Evolutionary conservation across 1,284 basidiomycete species (phyloP), one percentile per base, ranked within the genome.

Genomic region (Irpex lacteus): DNA sequence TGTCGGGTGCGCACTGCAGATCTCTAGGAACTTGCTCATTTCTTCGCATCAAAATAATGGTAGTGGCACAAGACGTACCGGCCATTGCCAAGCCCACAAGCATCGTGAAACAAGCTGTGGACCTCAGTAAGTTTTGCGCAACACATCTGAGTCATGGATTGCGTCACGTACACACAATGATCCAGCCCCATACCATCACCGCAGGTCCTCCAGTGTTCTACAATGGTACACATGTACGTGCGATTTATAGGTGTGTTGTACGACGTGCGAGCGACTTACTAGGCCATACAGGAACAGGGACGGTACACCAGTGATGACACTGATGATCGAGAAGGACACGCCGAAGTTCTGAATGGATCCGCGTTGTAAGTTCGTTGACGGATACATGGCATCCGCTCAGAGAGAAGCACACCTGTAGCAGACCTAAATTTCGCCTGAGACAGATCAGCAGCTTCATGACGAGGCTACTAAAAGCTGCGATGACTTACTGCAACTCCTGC

Each of bases 181-280:
- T 74, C 85, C 87, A 92, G 18, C 89, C 89, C 86, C 86, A 89
- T 0, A 88, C 85, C 88, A 90, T 90, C 2, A 89, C 87, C 1
- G 80, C 88, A 0, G 88, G 89, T 4, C 90, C 90, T 40, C 90
- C 90, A 0, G 88, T 91, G 58, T 84, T 88, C 84, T 88, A 58
- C 52, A 58, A 61, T 13, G 60, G 47, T 4, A 66, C 66, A 47
- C 37, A 40, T 26, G 26, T 26, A 11, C 55, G 3, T 69, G 26
- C 26, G 26, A 6, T 59, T 15, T 15, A 15, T 21, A 21, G 5
- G 9, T 11, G 7, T 18, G 44, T 9, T 18, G 38, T 40, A 40
- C 9, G 49, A 36, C 7, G 2, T 59, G 77, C 86, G 69, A 26
- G 26, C 26, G 4, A 26, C 26, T 26, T 69, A 89, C 88, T 73